Percentiles rank a stretch among this genome's conserved stretches.
These are phyloP conservation scores for Plectosphaerella sp. DNA, from an alignment of 2,329 filamentous ascomycete genomes.

Conservation along the genomic window DNA sequence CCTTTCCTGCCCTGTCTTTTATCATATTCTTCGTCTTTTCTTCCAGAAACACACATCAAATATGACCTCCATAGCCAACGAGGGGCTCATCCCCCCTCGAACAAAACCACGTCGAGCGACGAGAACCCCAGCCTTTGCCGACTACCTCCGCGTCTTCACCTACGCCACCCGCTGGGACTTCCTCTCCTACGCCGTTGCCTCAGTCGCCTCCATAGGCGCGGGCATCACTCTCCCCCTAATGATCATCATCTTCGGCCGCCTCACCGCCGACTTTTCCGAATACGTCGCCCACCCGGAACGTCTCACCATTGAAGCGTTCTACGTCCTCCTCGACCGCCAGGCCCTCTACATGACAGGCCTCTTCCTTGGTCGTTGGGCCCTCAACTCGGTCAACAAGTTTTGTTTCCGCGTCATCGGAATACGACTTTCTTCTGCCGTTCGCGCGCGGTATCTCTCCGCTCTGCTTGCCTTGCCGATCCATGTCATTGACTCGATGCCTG, in stretches of 20 bases:
- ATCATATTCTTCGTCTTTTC: no score
- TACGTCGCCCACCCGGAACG: constrained; percentile 31
- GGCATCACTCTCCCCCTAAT: constrained; percentile 54
- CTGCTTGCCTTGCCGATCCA: constrained; percentile 64
- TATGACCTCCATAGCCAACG: no score
- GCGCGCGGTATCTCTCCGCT: constrained; percentile 59
- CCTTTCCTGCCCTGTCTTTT: no score
- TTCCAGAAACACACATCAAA: no score
- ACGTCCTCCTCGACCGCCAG: constrained; percentile 34
- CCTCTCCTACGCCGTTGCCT: constrained; percentile 40
- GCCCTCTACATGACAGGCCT: constrained; percentile 66
- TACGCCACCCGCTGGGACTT: constrained; percentile 52
- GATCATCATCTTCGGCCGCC: constrained; percentile 37
- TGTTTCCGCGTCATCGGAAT: constrained; percentile 59
- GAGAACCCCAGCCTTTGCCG: constrained; percentile 11
- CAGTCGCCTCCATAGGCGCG: constrained; percentile 44
- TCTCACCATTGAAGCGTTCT: constrained; percentile 32
- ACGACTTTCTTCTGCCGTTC: constrained; percentile 55
- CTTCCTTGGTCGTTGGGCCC: constrained; percentile 60
- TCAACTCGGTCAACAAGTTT: constrained; percentile 62
- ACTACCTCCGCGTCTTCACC: constrained; percentile 47
- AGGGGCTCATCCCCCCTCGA: no score
- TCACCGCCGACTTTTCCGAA: constrained; percentile 43
- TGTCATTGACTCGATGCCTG: constrained; percentile 61
- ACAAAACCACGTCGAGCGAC: no score